Evolutionary conservation across 2,329 filamentous ascomycete species (phyloP), one percentile per base, ranked within the genome.

Genomic region (Exophiala sp.): DNA sequence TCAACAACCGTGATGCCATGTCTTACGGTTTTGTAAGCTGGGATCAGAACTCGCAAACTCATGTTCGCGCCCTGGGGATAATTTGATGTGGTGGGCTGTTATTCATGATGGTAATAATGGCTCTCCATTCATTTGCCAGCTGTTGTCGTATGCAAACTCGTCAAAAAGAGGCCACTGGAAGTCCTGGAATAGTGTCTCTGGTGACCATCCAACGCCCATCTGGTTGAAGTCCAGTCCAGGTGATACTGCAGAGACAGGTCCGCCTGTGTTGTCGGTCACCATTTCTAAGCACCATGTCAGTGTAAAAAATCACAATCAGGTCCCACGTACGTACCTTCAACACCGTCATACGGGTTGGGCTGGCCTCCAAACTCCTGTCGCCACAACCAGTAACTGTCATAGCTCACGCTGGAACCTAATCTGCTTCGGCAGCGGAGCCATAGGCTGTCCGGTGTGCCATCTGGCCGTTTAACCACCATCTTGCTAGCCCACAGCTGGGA

Each of bases 311-410:
- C 14, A 20, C 5, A 40, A 16, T 10, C 6, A 21, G 44, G 35
- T 34, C 14, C 10, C 11, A 40, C 12, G 14, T 16, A 43, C 14
- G 16, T 54, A 54, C 51, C 51, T 47, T 57, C 54, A 33, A 53
- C 36, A 12, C 44, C 52, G n/a, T 55, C 48, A 29, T 52, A 58
- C 6, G 48, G 52, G 24, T 46, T 52, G 41, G 47, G 46, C 11
- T 50, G 45, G 6, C 52, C 49, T 8, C 43, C 52, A 24, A 59
- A 59, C 24, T 59, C 52, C 33, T 48, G 44, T 42, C 51, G 43
- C 57, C 50, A 58, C 24, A 50, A 39, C 57, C 57, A 60, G 35
- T 46, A 54, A 38, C 51, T 52, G 32, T 60, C 57, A 50, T 44
- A 58, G 5, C 38, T 35, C 24, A 60, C 18, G 18, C 55, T 60